Evolutionary conservation across 2,329 filamentous ascomycete genomes (phyloP).

Genomic region (Cladosporium phlei): DNA sequence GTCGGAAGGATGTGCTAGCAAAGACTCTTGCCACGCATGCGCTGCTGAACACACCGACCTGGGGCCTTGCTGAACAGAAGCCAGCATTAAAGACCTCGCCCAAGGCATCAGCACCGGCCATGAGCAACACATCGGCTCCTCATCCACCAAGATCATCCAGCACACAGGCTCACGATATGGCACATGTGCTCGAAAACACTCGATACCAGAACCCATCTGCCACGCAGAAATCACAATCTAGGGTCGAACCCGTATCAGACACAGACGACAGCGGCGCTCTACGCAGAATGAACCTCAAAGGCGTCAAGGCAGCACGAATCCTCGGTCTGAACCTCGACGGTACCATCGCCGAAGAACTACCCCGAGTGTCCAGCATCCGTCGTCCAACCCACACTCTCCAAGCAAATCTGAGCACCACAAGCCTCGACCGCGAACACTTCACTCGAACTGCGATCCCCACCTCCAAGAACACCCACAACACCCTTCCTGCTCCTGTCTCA

Average conservation of each 20-base stretch:
- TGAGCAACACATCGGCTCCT: too few relatives aligned
- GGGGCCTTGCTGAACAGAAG: neutral
- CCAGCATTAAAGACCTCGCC: neutral
- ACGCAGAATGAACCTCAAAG: slow-evolving; percentile 21
- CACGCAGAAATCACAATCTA: neutral
- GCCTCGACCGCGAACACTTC: slow-evolving; percentile 2
- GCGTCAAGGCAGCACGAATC: slow-evolving; percentile 26
- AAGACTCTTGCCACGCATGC: neutral
- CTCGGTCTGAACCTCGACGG: slow-evolving; percentile 19
- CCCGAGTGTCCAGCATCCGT: neutral
- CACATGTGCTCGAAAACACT: too few relatives aligned
- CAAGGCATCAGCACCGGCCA: neutral
- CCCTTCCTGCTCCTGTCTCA: neutral
- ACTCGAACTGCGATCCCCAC: neutral
- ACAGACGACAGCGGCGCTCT: slow-evolving; percentile 8
- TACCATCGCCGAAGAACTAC: neutral
- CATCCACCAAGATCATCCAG: too few relatives aligned
- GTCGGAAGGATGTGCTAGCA: slow-evolving; percentile 23
- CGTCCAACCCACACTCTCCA: neutral
- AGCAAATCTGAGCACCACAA: slow-evolving; percentile 7
- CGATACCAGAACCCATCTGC: neutral
- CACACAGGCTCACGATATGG: too few relatives aligned
- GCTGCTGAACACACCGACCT: too few relatives aligned
- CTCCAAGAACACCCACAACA: too few relatives aligned
- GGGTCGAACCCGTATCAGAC: neutral